Evolutionary conservation across 768 basidiomycete species (phyloP), one percentile per base, ranked within the genome.

Genomic region (Hericium coralloides): DNA sequence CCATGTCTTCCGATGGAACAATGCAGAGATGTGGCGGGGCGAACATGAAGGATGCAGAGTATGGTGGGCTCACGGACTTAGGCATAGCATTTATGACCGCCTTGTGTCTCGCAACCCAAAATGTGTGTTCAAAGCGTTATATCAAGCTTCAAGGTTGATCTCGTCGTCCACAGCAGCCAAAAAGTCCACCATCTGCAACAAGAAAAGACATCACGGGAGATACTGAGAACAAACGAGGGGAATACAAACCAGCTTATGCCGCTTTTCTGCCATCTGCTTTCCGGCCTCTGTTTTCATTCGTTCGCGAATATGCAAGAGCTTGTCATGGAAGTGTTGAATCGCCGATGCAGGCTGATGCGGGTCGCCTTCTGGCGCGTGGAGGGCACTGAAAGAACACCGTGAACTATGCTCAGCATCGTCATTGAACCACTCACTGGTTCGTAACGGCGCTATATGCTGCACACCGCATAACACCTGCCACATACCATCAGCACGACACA

Each of bases 241-340:
- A 6, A 23, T 14, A n/a, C 41, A 58, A 61, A 92, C 92, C 52
- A 86, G 73, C 62, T 80, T 71, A 66, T 95, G 92, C 61, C 92
- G 74, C 62, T 78, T 83, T 58, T 78, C 75, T 22, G 89, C 92
- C 68, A 92, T 70, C 56, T 67, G 65, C 65, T 78, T 84, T 3
- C 89, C 93, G 2, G 77, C 76, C 9, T 74, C 78, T 0, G 92
- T 95, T 73, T 94, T 95, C 59, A 95, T 80, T 59, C 81, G 74
- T 49, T 81, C 82, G 41, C 73, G 76, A 57, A 95, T 88, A 56
- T 82, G 79, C 25, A 95, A 68, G 37, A 95, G 76, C 69, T 95
- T 95, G 63, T 92, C 89, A 62, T 92, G 72, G 66, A 95, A 95
- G 66, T 95, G 93, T 57, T 82, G 79, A 25, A 93, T 82, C 4